These are phyloP conservation scores for Candida sakaeoensis DNA, from an alignment of 805 yeast genomes.

Conservation along the genomic window DNA sequence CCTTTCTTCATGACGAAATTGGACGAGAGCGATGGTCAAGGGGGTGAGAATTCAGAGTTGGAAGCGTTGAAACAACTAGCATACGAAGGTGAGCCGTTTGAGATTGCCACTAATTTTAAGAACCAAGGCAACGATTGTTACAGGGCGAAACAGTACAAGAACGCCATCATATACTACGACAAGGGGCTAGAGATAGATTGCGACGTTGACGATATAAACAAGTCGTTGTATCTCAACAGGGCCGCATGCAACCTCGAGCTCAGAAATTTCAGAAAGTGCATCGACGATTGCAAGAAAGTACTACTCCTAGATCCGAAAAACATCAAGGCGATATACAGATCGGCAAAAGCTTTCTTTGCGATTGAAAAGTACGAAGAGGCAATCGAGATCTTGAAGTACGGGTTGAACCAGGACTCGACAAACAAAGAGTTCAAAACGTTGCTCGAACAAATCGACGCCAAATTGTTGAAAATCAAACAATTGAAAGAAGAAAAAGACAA, in stretches of 20 bases:
- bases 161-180: conserved; percentile 75
- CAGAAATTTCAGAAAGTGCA: conserved; percentile 78
- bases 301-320: conserved; percentile 62
- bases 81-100: conserved; percentile 94
- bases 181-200: conserved; percentile 75
- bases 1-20: conserved; percentile 94
- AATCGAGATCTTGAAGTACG: conserved; percentile 59
- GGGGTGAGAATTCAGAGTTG: conserved; percentile 67
- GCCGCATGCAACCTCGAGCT: conserved; percentile 91
- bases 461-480: conserved; percentile 28
- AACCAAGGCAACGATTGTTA: conserved; percentile 90
- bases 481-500: conserved; percentile 32
- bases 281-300: conserved; percentile 79
- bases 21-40: conserved; percentile 72
- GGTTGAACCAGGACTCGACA: conserved; percentile 54
- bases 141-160: conserved; percentile 63
- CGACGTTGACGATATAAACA: conserved; percentile 49
- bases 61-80: conserved; percentile 92
- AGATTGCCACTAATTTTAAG: conserved; percentile 83
- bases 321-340: conserved; percentile 80
- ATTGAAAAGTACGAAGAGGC: conserved; percentile 74
- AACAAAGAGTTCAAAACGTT: conserved; percentile 55
- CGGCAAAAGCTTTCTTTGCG: conserved; percentile 74
- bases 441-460: conserved; percentile 35
- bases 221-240: conserved; percentile 70